Base-by-base conservation (phyloP, 2,329 filamentous ascomycete species). In the Magnaporthiopsis rhizophila region DNA sequence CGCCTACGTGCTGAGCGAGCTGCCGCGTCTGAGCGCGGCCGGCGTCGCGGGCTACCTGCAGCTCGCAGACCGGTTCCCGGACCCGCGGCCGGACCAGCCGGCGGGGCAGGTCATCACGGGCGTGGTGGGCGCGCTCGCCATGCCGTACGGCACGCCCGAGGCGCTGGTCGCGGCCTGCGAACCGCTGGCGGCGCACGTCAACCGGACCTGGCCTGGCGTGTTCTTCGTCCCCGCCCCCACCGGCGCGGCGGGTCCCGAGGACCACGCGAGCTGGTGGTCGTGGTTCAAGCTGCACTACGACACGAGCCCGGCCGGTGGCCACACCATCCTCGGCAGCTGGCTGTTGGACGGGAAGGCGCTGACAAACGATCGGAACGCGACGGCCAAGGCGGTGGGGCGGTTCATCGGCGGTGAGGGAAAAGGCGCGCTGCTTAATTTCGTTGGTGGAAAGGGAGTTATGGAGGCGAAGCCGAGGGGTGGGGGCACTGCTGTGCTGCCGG, bases 11-110 rank as follows among this genome's bases (percentile, higher is more conserved):
- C 74, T 83, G 3, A 77, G 77, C 0, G 72, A 76, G 11, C 75
- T 83, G 7, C 81, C 83, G 0, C 68, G 72, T 0, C 73, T 86
- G 0, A 78, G 77, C 9, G 80, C 82, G 26, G 77, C 78, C 0
- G 84, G 84, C 5, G 74, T 85, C 8, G 81, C 69, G 0, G 79
- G 80, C 1, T 84, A 82, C 69, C 77, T 79, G 50, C 70, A 70
- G 32, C 71, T 86, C 32, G 72, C 73, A 0, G 70, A 74, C 6
- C 65, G 77, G 21, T 73, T 75, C 0, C 73, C 74, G 0, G 80
- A 78, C 56, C 62, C 65, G 21, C 57, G 65, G 15, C 62, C 63
- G 53, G 65, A 62, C 32, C 64, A 61, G 38, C 58, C 58, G 9
- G 58, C 66, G 0, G 61, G 69, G 0, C 77, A 76, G 3, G 59